phyloP scores from a whole-genome alignment of 2,329 filamentous ascomycete genomes.

The Penicillium sp. region DNA sequence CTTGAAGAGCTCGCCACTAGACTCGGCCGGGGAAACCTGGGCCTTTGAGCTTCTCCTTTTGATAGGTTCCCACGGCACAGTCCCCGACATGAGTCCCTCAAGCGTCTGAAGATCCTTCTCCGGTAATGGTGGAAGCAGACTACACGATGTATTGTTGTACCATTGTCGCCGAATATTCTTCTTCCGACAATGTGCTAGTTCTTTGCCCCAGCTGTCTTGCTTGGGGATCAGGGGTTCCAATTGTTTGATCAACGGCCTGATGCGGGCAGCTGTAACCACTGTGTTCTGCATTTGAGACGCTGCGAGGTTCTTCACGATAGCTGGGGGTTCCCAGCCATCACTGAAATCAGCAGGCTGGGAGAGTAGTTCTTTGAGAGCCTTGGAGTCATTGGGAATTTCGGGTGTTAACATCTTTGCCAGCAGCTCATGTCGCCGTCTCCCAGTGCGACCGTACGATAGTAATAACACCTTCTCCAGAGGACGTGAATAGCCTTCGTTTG shows the following conservation, averaged over 20 bases:
- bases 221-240: slow-evolving; percentile 27
- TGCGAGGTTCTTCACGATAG: slow-evolving; percentile 26
- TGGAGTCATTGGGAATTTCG: slow-evolving; percentile 19
- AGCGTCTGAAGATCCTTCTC: slow-evolving; percentile 30
- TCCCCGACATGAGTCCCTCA: slow-evolving; percentile 28
- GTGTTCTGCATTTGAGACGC: slow-evolving; percentile 29
- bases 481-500: slow-evolving; percentile 48
- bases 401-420: slow-evolving; percentile 30
- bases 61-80: slow-evolving; percentile 24
- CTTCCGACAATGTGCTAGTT: slow-evolving; percentile 24
- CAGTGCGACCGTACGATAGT: slow-evolving; percentile 50
- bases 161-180: slow-evolving; percentile 32
- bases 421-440: slow-evolving; percentile 45
- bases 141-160: slow-evolving; percentile 27
- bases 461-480: slow-evolving; percentile 47
- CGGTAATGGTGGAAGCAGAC: slow-evolving; percentile 35
- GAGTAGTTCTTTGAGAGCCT: slow-evolving; percentile 16
- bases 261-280: slow-evolving; percentile 18
- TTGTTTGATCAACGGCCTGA: slow-evolving; percentile 21
- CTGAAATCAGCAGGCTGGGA: slow-evolving; percentile 15
- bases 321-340: slow-evolving; percentile 31
- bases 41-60: slow-evolving; percentile 19
- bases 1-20: slow-evolving; percentile 15
- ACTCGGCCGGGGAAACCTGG: neutral
- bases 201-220: slow-evolving; percentile 31